Evolutionary conservation across 352 stramenopile genomes (phyloP), one percentile per base, ranked within the genome.

Genomic region (Phytophthora hibernalis): DNA sequence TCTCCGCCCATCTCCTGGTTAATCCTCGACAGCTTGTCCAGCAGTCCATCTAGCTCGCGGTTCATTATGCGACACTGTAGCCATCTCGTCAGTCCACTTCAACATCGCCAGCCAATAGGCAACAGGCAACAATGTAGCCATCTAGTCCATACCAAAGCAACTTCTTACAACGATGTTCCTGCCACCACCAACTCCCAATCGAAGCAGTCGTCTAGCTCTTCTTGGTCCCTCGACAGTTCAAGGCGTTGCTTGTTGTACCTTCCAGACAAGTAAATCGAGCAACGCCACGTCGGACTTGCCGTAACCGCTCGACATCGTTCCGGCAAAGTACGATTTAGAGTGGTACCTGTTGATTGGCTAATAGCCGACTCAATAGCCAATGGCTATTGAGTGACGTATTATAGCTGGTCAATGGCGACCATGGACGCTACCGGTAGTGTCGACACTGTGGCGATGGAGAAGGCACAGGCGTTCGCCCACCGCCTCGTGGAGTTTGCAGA

Each of bases 1-100:
- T 92, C 76, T 4, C 86, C 83, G 18, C 83, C 82, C 83, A 93
- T 93, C 51, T 95, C 83, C 33, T 88, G 75, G 62, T 96, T 91
- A 62, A 96, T 87, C 42, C 84, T 77, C 3, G 78, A 77, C 61
- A 94, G 55, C 57, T 89, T 93, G 74, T 83, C 75, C 57, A 95
- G 66, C 43, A 93, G 63, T 18, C 77, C 83, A 85, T 96, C 82
- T 38, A 94, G 78, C 57, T 93, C 84, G 69, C 84, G 77, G 65
- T 82, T 91, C 84, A 91, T 91, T 38, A 37, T 68, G 37, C 24
- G 60, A 70, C 47, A 72, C 33, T 72, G 47, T 68, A 73, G 54
- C 68, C 69, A 74, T 64, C 16, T 42, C 38, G 15, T 72, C 31
- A 70, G 33, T 38, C 13, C 56, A 74, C 65, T 72, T 74, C 61